Conservation (phyloP, 1,139 yeast species). For the Pneumocystis jirovecii region DNA sequence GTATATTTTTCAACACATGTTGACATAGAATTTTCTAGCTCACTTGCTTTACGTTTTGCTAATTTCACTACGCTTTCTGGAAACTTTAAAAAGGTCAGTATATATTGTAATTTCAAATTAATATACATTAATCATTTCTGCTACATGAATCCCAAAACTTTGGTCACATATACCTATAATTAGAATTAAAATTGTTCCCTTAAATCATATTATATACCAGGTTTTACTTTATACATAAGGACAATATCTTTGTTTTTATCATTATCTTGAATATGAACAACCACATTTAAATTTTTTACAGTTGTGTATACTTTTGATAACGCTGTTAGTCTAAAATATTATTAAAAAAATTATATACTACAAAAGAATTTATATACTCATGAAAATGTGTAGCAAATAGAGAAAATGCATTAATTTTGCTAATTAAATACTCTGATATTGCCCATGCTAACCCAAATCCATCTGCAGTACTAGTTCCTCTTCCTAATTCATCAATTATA, state of each 20-base stretch:
- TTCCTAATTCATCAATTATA: conserved; percentile 85
- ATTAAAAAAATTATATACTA: background rate
- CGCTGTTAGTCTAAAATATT: conserved; percentile 38
- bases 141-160: conserved; percentile 94
- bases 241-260: conserved; percentile 17
- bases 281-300: conserved; percentile 76
- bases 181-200: conserved; percentile 70
- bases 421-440: conserved; percentile 71
- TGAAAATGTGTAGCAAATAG: conserved; percentile 96
- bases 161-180: conserved; percentile 84
- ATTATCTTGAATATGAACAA: conserved; percentile 62
- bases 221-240: background rate
- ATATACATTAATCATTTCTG: conserved; percentile 39
- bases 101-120: background rate
- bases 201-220: conserved; percentile 17
- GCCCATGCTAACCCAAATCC: conserved; percentile 98
- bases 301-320: conserved; percentile 44
- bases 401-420: conserved; percentile 57
- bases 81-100: conserved; percentile 42
- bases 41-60: conserved; percentile 90
- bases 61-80: conserved; percentile 76
- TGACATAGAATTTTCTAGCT: conserved; percentile 54
- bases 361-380: conserved; percentile 28
- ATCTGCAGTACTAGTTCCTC: conserved; percentile 94
- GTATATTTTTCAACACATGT: conserved; percentile 17